phyloP scores from a whole-genome alignment of 805 yeast species.

The Metschnikowia shivogae region DNA sequence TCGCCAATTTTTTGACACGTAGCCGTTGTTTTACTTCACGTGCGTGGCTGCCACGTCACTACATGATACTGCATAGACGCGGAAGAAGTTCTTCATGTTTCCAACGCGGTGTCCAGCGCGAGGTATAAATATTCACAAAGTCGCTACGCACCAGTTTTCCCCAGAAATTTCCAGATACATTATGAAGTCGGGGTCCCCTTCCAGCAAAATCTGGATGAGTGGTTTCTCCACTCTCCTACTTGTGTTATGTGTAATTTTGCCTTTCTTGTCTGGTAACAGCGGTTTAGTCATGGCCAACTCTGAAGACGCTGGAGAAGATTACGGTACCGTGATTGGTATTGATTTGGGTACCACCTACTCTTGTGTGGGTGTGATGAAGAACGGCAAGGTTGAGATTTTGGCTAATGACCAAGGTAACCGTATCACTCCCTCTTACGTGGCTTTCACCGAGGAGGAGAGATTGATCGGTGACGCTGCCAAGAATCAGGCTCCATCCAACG shows the following conservation, averaged over 20 bases:
- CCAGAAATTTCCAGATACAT: background rate
- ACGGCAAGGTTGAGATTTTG: constrained; percentile 89
- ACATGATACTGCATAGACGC: constrained; percentile 9
- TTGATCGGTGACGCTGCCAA: constrained; percentile 95
- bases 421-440: constrained; percentile 94
- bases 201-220: constrained; percentile 22
- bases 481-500: constrained; percentile 95
- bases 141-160: background rate
- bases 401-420: constrained; percentile 99
- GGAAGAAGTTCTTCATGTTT: constrained; percentile 14
- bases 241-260: constrained; percentile 35
- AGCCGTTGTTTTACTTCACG: constrained; percentile 1
- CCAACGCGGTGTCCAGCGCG: constrained; percentile 14
- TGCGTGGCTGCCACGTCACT: constrained; percentile 17
- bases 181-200: constrained; percentile 7
- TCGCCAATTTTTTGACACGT: constrained; percentile 3
- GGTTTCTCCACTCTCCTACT: constrained; percentile 30
- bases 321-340: constrained; percentile 85
- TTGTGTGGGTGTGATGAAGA: constrained; percentile 92
- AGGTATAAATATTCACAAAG: constrained; percentile 5
- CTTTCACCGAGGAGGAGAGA: constrained; percentile 90
- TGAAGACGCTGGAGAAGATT: constrained; percentile 34
- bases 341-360: constrained; percentile 94
- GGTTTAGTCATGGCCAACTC: constrained; percentile 21
- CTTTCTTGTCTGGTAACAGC: constrained; percentile 26